Base-by-base conservation (phyloP, 495 filamentous ascomycete genomes). In the Annulohypoxylon moriforme region DNA sequence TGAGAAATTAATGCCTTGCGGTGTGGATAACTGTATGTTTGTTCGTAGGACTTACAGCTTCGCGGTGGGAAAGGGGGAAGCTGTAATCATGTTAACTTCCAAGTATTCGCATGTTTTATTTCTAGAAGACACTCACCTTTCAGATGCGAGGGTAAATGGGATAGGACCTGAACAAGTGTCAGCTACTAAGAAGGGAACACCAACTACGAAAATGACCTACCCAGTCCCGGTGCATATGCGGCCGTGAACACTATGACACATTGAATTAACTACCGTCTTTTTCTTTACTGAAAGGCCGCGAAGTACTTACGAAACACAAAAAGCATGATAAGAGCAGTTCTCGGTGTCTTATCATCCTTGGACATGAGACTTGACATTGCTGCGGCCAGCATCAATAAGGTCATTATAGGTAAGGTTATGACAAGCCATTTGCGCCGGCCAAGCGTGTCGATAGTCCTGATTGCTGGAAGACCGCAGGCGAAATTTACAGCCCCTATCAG, bases 371-470 rank as follows among this genome's bases (percentile, higher is more conserved):
- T 69, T 22, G 74, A 60, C 24, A 76, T 46, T 34, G 74, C 68
- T 1, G 68, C 75, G 14, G 68, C 72, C 24, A 65, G 36, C 68
- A 93, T 83, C 68, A 83, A 85, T 4, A 91, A 67, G 1, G 84
- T 75, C 89, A 93, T 90, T 4, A 92, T 77, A 8, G 91, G 91
- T 75, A 93, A 90, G 1, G 92, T 93, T 0, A 84, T 81, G 10
- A 93, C 85, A 0, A 93, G 84, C 38, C 93, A 87, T 68, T 92
- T 92, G 22, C 91, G 85, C 4, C 91, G 86, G 6, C 91, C 91
- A 60, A 92, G 90, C 1, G 89, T 92, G 74, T 93, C 91, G 67
- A 93, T 93, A 1, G 89, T 91, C 76, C 88, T 89, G 38, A 93
- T 80, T 22, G 91, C 91, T 0, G 90, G 91, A 22, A 92, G 83